These are phyloP conservation scores for Malus sieversii DNA, from an alignment of 306 rosid species.

Conservation along the genomic window DNA sequence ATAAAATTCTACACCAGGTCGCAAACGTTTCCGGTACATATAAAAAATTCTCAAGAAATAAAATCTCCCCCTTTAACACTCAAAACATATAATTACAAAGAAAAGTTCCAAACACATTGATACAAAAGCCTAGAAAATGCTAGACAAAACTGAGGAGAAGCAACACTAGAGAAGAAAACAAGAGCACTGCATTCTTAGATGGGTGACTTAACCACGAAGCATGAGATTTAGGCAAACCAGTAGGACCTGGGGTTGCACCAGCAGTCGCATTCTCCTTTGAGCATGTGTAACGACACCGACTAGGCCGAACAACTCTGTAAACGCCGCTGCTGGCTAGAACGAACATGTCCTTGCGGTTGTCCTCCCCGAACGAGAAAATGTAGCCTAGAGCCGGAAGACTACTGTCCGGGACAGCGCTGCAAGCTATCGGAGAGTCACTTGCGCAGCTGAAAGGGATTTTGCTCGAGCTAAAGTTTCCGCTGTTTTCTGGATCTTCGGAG, in stretches of 20 bases:
- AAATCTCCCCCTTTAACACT: not conserved
- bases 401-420: slow-evolving; percentile 44
- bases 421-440: slow-evolving; percentile 52
- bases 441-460: slow-evolving; percentile 63
- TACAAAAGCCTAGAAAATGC: not conserved
- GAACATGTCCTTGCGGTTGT: slow-evolving; percentile 62
- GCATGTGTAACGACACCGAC: slow-evolving; percentile 67
- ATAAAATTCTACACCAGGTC: not conserved
- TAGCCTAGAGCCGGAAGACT: slow-evolving; percentile 59
- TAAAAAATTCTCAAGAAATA: not conserved
- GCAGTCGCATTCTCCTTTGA: slow-evolving; percentile 53
- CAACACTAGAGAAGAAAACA: slow-evolving; percentile 18
- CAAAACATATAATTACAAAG: not conserved
- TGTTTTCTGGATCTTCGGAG: slow-evolving; percentile 54
- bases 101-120: not conserved
- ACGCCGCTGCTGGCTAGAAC: slow-evolving; percentile 64
- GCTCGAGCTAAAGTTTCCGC: slow-evolving; percentile 64
- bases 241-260: slow-evolving; percentile 20
- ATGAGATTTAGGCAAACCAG: slow-evolving; percentile 19
- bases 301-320: slow-evolving; percentile 65
- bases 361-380: slow-evolving; percentile 70
- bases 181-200: slow-evolving; percentile 1
- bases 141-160: slow-evolving; percentile 21
- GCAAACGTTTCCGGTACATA: not conserved
- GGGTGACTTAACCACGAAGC: slow-evolving; percentile 25